Conservation (phyloP, 768 basidiomycete genomes). For the Kwoniella shandongensis region DNA sequence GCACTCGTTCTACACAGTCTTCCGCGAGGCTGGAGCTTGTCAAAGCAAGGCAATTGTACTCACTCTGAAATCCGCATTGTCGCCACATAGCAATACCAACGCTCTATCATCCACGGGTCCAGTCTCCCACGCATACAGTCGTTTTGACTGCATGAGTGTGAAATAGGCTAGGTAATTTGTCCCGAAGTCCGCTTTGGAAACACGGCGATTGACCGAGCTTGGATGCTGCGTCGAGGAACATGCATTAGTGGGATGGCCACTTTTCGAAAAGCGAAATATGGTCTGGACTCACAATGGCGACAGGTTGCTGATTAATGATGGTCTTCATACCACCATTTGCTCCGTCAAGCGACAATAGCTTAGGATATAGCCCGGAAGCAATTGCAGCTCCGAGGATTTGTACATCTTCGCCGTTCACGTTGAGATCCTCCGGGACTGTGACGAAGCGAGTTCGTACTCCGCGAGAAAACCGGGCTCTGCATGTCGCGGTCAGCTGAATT, state of each 20-base stretch:
- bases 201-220: constrained; percentile 81
- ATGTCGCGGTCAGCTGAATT: constrained; percentile 2
- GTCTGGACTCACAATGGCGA: constrained; percentile 58
- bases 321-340: constrained; percentile 66
- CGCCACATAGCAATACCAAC: constrained; percentile 80
- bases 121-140: constrained; percentile 73
- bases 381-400: constrained; percentile 76
- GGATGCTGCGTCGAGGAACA: constrained; percentile 61
- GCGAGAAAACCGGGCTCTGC: constrained; percentile 72
- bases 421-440: constrained; percentile 66
- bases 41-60: constrained; percentile 14
- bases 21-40: too few species aligned
- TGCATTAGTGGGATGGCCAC: background rate
- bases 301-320: constrained; percentile 74
- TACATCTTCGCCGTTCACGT: constrained; percentile 64
- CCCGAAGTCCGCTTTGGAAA: constrained; percentile 68
- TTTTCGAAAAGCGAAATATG: background rate
- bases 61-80: constrained; percentile 78
- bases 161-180: constrained; percentile 77
- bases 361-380: constrained; percentile 84
- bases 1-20: background rate
- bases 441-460: constrained; percentile 71
- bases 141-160: constrained; percentile 93
- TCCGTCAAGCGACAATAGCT: constrained; percentile 72
- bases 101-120: constrained; percentile 82